A percentile compares a stretch with the other conserved stretches of the same genome.
phyloP scores from a whole-genome alignment of 306 rosid genomes.

The Lathyrus oleraceus region DNA sequence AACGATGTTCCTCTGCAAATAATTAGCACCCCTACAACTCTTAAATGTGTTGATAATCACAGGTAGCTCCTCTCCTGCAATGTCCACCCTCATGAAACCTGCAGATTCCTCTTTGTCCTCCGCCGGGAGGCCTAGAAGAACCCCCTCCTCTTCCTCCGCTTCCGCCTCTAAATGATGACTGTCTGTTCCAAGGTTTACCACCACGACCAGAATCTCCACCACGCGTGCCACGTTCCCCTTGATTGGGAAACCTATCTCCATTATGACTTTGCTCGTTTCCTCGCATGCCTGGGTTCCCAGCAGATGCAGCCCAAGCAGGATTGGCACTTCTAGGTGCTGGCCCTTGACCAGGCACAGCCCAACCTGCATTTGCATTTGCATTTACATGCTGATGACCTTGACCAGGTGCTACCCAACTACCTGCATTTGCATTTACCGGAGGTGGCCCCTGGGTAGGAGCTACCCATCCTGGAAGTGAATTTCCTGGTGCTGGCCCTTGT shows the following conservation, averaged over 20 bases:
- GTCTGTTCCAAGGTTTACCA: constrained; percentile 75
- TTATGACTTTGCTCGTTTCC: constrained; percentile 57
- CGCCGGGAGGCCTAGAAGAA: constrained; percentile 69
- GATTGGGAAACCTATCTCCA: constrained; percentile 64
- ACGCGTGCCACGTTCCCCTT: constrained; percentile 58
- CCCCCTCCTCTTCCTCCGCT: constrained; percentile 71
- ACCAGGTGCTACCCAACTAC: constrained; percentile 61
- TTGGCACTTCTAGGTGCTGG: constrained; percentile 54
- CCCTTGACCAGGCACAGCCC: constrained; percentile 61
- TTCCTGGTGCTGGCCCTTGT: constrained; percentile 59
- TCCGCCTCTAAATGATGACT: constrained; percentile 60
- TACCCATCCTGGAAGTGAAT: constrained; percentile 70
- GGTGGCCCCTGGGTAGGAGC: constrained; percentile 63
- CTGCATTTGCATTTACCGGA: constrained; percentile 49
- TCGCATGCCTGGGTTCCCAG: constrained; percentile 55
- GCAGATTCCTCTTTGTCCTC: constrained; percentile 79
- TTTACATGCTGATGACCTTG: constrained; percentile 52
- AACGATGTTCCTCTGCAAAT: constrained; percentile 45
- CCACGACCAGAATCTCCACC: constrained; percentile 71
- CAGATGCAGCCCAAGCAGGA: constrained; percentile 62
- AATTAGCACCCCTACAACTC: constrained; percentile 41
- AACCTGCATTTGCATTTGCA: constrained; percentile 52
- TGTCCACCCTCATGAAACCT: constrained; percentile 77
- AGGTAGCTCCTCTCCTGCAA: constrained; percentile 84
- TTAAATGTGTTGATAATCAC: constrained; percentile 78